Evolutionary conservation across 768 basidiomycete species (phyloP).

Genomic region (Pleurotus tuber-regium): DNA sequence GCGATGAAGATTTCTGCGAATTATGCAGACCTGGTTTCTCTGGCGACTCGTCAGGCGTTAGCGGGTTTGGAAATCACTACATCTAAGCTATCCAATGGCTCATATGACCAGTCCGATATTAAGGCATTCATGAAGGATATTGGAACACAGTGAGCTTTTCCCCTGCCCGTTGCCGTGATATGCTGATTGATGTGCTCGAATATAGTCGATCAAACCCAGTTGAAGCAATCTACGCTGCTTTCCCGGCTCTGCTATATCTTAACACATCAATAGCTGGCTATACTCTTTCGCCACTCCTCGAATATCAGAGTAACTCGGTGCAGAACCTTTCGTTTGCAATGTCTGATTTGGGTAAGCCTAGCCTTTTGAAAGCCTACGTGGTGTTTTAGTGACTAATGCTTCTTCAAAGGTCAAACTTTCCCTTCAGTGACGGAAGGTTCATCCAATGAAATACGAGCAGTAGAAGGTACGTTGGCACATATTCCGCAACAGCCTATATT

Average conservation of each 20-base stretch:
- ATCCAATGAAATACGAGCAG: slow-evolving; percentile 16
- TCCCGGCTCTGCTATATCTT: slow-evolving; percentile 42
- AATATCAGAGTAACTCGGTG: slow-evolving; percentile 36
- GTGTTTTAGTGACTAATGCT: neutral
- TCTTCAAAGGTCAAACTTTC: slow-evolving; percentile 16
- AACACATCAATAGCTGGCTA: slow-evolving; percentile 37
- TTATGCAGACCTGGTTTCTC: slow-evolving; percentile 41
- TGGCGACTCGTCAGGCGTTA: slow-evolving; percentile 43
- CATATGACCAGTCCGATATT: slow-evolving; percentile 38
- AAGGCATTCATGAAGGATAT: slow-evolving; percentile 48
- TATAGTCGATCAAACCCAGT: slow-evolving; percentile 42
- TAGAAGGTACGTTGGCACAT: slow-evolving; percentile 21
- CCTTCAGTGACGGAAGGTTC: slow-evolving; percentile 17
- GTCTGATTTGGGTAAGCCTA: slow-evolving; percentile 30
- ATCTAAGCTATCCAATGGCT: slow-evolving; percentile 23
- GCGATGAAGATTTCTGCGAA: slow-evolving; percentile 33
- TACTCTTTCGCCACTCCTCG: slow-evolving; percentile 46
- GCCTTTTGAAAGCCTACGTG: neutral
- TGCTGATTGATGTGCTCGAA: too few species aligned
- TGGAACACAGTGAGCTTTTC: too few species aligned
- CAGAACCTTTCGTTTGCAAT: slow-evolving; percentile 24
- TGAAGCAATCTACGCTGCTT: slow-evolving; percentile 43
- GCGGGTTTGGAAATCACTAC: slow-evolving; percentile 47
- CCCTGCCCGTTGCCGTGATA: too few species aligned
- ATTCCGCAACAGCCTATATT: neutral